Conservation (phyloP, 495 filamentous ascomycete species). For the Trichoderma gamsii region DNA sequence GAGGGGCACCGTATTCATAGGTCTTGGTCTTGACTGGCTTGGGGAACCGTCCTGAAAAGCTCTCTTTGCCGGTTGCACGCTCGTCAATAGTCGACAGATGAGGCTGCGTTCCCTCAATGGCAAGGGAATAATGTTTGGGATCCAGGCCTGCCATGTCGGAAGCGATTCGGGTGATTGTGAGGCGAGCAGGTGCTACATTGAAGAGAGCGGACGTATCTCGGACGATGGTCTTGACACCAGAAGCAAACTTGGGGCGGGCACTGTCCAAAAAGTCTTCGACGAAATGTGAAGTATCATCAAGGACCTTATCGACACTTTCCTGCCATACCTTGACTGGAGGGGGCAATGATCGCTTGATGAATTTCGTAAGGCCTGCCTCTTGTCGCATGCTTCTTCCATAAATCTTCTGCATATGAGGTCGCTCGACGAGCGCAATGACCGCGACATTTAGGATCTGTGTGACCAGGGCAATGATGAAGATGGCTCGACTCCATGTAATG, state of each 20-base stretch:
- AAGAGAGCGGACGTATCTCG: slow-evolving; percentile 84
- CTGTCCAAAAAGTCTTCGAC: slow-evolving; percentile 86
- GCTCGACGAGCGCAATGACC: slow-evolving; percentile 91
- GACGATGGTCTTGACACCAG: slow-evolving; percentile 79
- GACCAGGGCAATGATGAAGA: slow-evolving; percentile 77
- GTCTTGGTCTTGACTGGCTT: slow-evolving; percentile 61
- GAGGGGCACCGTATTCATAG: slow-evolving; percentile 85
- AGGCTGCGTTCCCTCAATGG: slow-evolving; percentile 60
- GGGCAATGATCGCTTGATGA: slow-evolving; percentile 80
- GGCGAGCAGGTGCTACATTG: slow-evolving; percentile 79
- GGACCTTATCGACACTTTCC: slow-evolving; percentile 77
- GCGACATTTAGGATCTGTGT: slow-evolving; percentile 77
- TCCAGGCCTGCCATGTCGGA: slow-evolving; percentile 81
- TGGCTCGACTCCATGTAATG: slow-evolving; percentile 77
- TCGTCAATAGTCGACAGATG: slow-evolving; percentile 43
- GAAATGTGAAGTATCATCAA: slow-evolving; percentile 76
- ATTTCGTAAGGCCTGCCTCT: slow-evolving; percentile 87
- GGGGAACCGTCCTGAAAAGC: slow-evolving; percentile 37
- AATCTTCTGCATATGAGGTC: slow-evolving; percentile 97
- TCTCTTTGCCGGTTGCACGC: slow-evolving; percentile 44
- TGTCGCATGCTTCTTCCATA: slow-evolving; percentile 79
- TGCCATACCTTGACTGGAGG: slow-evolving; percentile 66
- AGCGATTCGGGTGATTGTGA: slow-evolving; percentile 76
- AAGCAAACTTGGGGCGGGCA: slow-evolving; percentile 79
- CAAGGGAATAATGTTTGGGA: slow-evolving; percentile 71